A percentile compares a stretch with the other conserved stretches of the same genome.
Conservation (phyloP, 257 asterid species). For the Jaltomata sinuosa region DNA sequence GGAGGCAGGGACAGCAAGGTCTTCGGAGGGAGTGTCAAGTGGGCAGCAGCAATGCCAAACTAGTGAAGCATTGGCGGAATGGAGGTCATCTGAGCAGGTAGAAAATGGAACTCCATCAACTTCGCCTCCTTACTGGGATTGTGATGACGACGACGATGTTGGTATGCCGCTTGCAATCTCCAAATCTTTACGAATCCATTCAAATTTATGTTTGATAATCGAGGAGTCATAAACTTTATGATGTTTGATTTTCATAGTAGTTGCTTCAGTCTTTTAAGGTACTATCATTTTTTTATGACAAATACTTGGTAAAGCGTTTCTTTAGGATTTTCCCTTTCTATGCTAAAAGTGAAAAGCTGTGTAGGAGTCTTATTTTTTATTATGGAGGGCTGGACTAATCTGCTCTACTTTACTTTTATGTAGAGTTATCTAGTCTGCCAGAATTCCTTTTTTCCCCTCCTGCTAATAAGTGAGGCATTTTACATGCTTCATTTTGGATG, state of each 20-base stretch:
- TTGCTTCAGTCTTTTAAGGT: not conserved
- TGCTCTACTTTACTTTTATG: not conserved
- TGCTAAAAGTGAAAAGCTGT: not conserved
- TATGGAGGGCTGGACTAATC: not conserved
- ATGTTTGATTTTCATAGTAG: not conserved
- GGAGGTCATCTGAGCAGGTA: slow-evolving; percentile 83
- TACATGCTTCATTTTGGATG: not conserved
- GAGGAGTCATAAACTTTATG: not conserved
- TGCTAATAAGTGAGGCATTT: not conserved
- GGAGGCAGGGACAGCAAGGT: slow-evolving; percentile 51
- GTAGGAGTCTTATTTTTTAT: not conserved
- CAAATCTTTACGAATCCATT: not conserved
- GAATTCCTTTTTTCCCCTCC: not conserved
- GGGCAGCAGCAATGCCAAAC: slow-evolving; percentile 54
- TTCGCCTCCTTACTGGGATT: slow-evolving; percentile 91
- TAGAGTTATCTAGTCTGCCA: not conserved
- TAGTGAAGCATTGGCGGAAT: slow-evolving; percentile 72
- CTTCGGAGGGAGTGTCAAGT: slow-evolving; percentile 44
- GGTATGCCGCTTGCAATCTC: slow-evolving; percentile 24
- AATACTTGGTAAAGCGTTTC: not conserved
- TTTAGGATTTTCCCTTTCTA: not conserved
- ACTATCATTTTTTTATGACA: not conserved
- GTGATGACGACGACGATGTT: slow-evolving; percentile 54
- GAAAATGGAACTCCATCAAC: slow-evolving; percentile 78
- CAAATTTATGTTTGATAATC: not conserved